Conservation (phyloP, 495 filamentous ascomycete genomes). For the Penicillium lividum region DNA sequence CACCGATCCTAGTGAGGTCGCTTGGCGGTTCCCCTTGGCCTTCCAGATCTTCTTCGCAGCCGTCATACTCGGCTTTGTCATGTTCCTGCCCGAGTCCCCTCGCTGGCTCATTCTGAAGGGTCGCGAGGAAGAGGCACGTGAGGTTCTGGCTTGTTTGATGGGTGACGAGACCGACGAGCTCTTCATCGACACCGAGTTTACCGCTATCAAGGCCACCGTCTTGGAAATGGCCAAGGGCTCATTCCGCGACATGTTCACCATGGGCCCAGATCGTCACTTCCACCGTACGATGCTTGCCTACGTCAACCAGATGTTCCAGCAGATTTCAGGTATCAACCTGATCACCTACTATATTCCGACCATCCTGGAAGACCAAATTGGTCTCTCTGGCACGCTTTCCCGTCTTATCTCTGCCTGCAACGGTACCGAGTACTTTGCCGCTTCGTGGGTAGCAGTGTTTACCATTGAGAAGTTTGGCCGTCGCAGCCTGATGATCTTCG, state of each 20-base stretch:
- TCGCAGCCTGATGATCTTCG: conserved; percentile 70
- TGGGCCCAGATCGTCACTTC: conserved; percentile 71
- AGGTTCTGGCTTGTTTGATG: conserved; percentile 62
- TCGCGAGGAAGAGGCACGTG: conserved; percentile 62
- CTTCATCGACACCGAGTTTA: conserved; percentile 63
- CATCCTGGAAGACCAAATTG: conserved; percentile 59
- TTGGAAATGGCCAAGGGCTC: conserved; percentile 66
- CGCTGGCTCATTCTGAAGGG: conserved; percentile 74
- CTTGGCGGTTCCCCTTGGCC: conserved; percentile 76
- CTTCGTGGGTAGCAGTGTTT: conserved; percentile 70
- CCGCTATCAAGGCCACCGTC: conserved; percentile 74
- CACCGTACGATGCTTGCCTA: conserved; percentile 71
- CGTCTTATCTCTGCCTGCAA: conserved; percentile 71
- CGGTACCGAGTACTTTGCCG: conserved; percentile 74
- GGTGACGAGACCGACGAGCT: conserved; percentile 53
- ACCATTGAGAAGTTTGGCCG: conserved; percentile 70
- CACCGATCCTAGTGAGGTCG: conserved; percentile 59
- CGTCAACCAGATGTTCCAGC: conserved; percentile 78
- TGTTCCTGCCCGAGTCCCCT: conserved; percentile 70
- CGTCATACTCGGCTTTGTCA: conserved; percentile 60
- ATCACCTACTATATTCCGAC: conserved; percentile 74
- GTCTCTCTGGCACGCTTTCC: conserved; percentile 56
- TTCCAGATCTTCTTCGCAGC: conserved; percentile 71
- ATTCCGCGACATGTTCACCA: conserved; percentile 70
- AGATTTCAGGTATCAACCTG: conserved; percentile 74